These are phyloP conservation scores for Nephelium lappaceum DNA, from an alignment of 345 rosid species.

Conservation along the genomic window DNA sequence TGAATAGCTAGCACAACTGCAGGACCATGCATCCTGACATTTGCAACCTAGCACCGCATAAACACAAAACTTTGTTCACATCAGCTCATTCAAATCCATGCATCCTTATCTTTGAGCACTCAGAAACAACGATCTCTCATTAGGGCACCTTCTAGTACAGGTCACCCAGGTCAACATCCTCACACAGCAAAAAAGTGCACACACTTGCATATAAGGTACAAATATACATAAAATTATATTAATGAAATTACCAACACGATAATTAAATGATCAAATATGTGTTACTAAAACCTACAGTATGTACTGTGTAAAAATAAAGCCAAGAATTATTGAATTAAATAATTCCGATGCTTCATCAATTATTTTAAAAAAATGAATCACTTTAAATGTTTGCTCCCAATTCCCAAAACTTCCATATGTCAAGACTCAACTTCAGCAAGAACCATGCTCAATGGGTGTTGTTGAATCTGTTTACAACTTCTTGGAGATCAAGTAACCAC, in stretches of 20 bases:
- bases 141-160: no score
- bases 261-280: background rate
- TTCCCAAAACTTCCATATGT: background rate
- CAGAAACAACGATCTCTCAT: no score
- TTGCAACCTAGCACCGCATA: no score
- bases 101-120: no score
- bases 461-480: background rate
- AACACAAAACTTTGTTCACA: no score
- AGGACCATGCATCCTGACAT: no score
- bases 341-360: background rate
- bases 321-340: background rate
- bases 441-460: background rate
- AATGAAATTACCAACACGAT: background rate
- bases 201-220: background rate
- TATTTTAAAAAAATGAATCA: background rate
- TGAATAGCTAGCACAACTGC: no score
- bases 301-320: background rate
- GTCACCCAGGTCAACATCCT: no score
- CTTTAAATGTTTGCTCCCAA: background rate
- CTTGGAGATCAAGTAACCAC: background rate
- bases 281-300: background rate
- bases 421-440: background rate
- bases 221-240: background rate
- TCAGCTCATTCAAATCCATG: no score
- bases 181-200: background rate